Percentiles rank a stretch among this genome's conserved stretches.
Conservation (phyloP, 2,329 filamentous ascomycete genomes). For the Phialophora tarda region DNA sequence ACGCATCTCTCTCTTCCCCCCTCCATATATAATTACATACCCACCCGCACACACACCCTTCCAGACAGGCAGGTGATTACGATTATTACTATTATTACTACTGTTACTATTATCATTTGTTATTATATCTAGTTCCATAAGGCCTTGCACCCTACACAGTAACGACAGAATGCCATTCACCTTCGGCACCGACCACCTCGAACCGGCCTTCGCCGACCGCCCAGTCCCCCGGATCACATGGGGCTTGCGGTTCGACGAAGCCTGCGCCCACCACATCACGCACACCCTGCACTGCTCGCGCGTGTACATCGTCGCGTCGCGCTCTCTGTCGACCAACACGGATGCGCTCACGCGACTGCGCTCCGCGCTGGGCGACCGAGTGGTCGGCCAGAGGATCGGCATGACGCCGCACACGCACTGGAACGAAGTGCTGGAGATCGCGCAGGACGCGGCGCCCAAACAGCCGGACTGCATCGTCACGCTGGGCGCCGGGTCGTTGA, state of each 20-base stretch:
- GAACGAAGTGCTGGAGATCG: constrained; percentile 58
- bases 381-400: constrained; percentile 57
- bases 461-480: constrained; percentile 58
- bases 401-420: constrained; percentile 62
- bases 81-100: too few species aligned
- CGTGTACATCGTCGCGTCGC: constrained; percentile 60
- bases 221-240: constrained; percentile 53
- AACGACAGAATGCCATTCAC: constrained; percentile 19
- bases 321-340: constrained; percentile 56
- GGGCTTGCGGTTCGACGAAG: constrained; percentile 54
- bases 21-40: too few species aligned
- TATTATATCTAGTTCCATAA: too few species aligned
- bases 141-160: neutral
- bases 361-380: constrained; percentile 48
- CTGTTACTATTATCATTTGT: too few species aligned
- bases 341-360: constrained; percentile 52
- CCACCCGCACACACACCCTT: too few species aligned
- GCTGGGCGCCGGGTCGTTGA: constrained; percentile 62
- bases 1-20: too few species aligned
- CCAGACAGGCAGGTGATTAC: too few species aligned
- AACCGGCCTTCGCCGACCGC: constrained; percentile 47
- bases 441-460: constrained; percentile 34
- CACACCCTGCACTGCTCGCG: constrained; percentile 53
- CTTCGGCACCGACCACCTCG: constrained; percentile 43
- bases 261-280: constrained; percentile 53